Conservation (phyloP, 2,329 filamentous ascomycete species). For the Botrytis byssoidea region DNA sequence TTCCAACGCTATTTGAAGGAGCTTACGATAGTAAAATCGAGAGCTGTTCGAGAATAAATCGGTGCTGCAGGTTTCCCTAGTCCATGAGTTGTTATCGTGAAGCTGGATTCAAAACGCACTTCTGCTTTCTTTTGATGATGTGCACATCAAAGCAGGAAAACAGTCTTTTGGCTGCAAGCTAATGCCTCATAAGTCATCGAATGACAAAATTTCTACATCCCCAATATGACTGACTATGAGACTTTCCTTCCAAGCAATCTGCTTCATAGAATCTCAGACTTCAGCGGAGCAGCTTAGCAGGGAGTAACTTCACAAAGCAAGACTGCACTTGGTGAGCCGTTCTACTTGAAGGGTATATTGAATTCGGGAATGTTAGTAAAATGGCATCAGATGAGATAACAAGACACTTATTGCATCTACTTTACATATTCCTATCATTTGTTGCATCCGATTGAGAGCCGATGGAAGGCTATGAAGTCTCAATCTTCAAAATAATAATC, state of each 20-base stretch:
- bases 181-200: background rate
- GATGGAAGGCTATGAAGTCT: background rate
- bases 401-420: background rate
- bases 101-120: background rate
- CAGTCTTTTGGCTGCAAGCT: background rate
- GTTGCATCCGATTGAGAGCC: background rate
- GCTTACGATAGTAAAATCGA: background rate
- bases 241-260: background rate
- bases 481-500: background rate
- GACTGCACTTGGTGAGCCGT: no score
- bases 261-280: no score
- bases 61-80: background rate
- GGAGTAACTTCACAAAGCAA: background rate
- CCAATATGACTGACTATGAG: no score
- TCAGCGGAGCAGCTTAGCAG: background rate
- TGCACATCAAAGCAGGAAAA: background rate
- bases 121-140: background rate
- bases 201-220: background rate
- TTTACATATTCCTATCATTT: background rate
- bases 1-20: background rate
- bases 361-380: no score
- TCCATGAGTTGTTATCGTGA: background rate
- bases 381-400: background rate
- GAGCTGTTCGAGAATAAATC: background rate
- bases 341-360: background rate